Base-by-base conservation (phyloP, 257 asterid species). In the Solanum pinnatisectum region DNA sequence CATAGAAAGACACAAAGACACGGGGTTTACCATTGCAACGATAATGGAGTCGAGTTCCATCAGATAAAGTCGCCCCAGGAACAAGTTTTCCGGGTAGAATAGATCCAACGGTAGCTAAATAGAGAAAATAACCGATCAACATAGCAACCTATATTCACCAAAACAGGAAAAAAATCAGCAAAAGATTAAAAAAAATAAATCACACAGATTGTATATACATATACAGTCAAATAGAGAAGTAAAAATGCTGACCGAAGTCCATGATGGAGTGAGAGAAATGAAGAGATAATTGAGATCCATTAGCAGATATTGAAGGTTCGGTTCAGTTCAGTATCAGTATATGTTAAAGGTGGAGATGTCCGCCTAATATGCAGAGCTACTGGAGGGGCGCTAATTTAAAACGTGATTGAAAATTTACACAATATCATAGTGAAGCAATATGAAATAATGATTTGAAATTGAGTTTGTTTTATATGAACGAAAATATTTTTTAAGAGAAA, bases 51-150 rank as follows among this genome's bases (percentile, higher is more conserved):
- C 97, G 95, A 90, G 96, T 90, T 35, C 97, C 98, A 65, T 97
- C 99, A 0, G 98, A 92, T 65, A 97, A 91, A 42, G 85, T 87
- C 59, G 87, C 99, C 25, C 98, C 99, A 33, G 96, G 94, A 87
- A 95, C 92, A 87, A 88, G 87, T 87, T 82, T 96, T 76, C 98
- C 99, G 1, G 98, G 99, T 13, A 97, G 87, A 91, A 94, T 39
- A 86, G 99, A 94, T 94, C 99, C 99, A 83, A 91, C 91, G 5
- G 94, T 88, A 10, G 96, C 98, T 93, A 95, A 90, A 85, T 96
- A 97, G 76, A 92, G 87, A 77, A 94, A 92, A 89, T 88, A 96
- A 1, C 90, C 88, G 67, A 94, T 89, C 87, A 97, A 90, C 92
- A 94, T 92, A 77, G 85, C 92, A 40, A 91, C 98, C 98, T 97